Evolutionary conservation across 2,329 filamentous ascomycete genomes (phyloP), one percentile per base, ranked within the genome.

Genomic region (Penicillium olsonii): DNA sequence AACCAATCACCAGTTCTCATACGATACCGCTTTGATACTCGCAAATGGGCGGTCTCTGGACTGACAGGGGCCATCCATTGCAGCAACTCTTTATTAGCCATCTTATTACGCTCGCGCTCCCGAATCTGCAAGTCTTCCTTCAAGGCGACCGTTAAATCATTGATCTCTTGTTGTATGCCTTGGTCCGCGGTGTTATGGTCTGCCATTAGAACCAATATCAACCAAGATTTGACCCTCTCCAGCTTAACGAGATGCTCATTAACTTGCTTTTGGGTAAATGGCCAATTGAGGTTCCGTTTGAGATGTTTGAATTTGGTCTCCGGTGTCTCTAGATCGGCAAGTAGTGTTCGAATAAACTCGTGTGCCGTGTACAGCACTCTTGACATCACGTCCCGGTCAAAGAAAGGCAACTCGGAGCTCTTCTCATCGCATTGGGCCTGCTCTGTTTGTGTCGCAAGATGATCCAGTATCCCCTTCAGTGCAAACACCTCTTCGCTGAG

Each of bases 151-250:
- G 57, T 37, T 31, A 59, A 15, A 19, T 27, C 43, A 19, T 41
- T 49, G 19, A 60, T 48, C 18, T 60, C 57, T 10, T 42, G 42
- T 14, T 60, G 52, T 8, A 59, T 22, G 14, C 52, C 56, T 31
- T 43, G 39, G n/a, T 59, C 51, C 5, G 43, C 45, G 1, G 53
- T 44, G 4, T 44, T 48, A 33, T 54, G 48, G 17, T 60, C 57
- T n/a, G 55, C 47, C 7, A 42, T 59, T n/a, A 60, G 50, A 20
- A 60, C 57, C 31, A 60, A 43, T 18, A 59, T 57, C 42, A 60
- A 50, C 57, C 57, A 60, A 4, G 57, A 59, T 26, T 60, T 60
- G 22, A 60, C 55, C 26, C 57, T 45, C 45, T 59, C 57, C 15
- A 60, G 37, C 11, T 42, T 40, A 15, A 33, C 19, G 11, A 60